A percentile compares a stretch with the other conserved stretches of the same genome.
Conservation (phyloP, 306 rosid species). For the Cyamopsis tetragonoloba region DNA sequence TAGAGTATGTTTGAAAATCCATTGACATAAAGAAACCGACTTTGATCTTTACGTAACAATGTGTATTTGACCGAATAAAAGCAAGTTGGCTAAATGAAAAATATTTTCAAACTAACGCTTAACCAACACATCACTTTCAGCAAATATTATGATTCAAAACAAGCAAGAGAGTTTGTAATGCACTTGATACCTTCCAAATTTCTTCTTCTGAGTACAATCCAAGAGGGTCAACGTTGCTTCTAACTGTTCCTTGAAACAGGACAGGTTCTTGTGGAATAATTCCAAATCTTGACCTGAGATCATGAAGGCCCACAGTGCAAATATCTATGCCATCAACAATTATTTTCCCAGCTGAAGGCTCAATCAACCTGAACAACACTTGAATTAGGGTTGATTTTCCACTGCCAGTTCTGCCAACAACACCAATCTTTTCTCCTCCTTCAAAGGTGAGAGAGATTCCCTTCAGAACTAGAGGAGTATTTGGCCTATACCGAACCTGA, state of each 20-base stretch:
- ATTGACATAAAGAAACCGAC: no score
- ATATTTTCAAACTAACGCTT: no score
- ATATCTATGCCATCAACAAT: constrained; percentile 65
- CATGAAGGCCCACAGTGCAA: constrained; percentile 68
- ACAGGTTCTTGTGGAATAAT: constrained; percentile 95
- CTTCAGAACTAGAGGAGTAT: constrained; percentile 75
- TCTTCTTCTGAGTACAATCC: constrained; percentile 71
- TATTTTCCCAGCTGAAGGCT: constrained; percentile 75
- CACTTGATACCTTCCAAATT: constrained; percentile 71
- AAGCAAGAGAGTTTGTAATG: background rate
- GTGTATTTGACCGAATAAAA: no score
- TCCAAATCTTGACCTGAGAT: constrained; percentile 79
- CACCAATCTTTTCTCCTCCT: constrained; percentile 91
- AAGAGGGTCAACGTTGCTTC: constrained; percentile 75
- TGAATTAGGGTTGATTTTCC: constrained; percentile 89
- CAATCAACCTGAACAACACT: constrained; percentile 82
- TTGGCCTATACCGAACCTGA: constrained; percentile 79
- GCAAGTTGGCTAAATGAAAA: no score
- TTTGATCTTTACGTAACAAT: no score
- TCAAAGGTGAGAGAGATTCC: constrained; percentile 62
- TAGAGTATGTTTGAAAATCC: no score
- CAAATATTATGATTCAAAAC: background rate
- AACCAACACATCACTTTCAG: no score
- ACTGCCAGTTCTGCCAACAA: constrained; percentile 88
- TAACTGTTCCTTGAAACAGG: constrained; percentile 81